phyloP scores from a whole-genome alignment of 1,284 basidiomycete genomes.

The Pascua sp. region DNA sequence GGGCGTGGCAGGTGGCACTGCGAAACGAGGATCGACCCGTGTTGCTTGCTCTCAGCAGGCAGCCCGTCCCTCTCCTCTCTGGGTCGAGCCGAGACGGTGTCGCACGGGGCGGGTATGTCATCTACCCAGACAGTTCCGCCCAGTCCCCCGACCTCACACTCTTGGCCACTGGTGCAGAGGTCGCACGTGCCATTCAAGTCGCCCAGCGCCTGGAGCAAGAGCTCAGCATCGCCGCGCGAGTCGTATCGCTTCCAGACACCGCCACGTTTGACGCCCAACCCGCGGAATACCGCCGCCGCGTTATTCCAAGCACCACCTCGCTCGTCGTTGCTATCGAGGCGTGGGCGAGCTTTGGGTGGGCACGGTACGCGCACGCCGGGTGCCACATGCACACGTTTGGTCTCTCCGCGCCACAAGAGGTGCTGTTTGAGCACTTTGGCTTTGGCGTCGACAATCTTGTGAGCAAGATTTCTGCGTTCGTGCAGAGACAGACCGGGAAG shows the following conservation, averaged over 20 bases:
- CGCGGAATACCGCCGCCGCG: slow-evolving; percentile 14
- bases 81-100: slow-evolving; percentile 18
- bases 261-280: slow-evolving; percentile 24
- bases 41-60: slow-evolving; percentile 19
- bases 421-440: slow-evolving; percentile 25
- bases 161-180: slow-evolving; percentile 27
- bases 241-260: slow-evolving; percentile 27
- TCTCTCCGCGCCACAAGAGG: slow-evolving; percentile 20
- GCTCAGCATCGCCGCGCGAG: slow-evolving; percentile 11
- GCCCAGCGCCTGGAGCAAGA: slow-evolving; percentile 13
- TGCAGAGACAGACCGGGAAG: neutral
- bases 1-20: slow-evolving; percentile 21
- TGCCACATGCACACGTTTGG: slow-evolving; percentile 24
- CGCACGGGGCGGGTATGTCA: slow-evolving; percentile 20
- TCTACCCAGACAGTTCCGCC: slow-evolving; percentile 3
- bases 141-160: slow-evolving; percentile 16
- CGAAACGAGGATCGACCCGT: slow-evolving; percentile 13
- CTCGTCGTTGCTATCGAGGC: slow-evolving; percentile 27
- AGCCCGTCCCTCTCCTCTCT: slow-evolving; percentile 22
- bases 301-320: slow-evolving; percentile 12
- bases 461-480: slow-evolving; percentile 14
- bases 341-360: slow-evolving; percentile 24
- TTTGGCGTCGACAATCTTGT: slow-evolving; percentile 22
- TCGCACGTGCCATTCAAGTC: slow-evolving; percentile 21
- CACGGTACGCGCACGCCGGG: slow-evolving; percentile 25